These are phyloP conservation scores for Xylaria sp. DNA, from an alignment of 2,329 filamentous ascomycete genomes.

Conservation along the genomic window DNA sequence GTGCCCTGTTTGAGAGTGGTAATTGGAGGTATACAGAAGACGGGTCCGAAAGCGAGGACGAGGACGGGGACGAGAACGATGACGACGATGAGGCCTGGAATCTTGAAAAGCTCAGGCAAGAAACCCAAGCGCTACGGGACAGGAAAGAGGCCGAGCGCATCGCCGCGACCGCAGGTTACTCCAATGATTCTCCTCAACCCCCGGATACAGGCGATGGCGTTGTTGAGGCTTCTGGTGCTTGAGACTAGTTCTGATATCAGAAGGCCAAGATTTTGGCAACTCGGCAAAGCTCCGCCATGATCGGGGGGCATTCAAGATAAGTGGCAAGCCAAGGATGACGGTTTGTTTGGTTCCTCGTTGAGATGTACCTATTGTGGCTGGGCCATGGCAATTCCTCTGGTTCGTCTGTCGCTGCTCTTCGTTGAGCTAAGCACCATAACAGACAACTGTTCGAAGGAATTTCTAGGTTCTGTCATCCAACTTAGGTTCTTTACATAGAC, in stretches of 20 bases:
- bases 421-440: constrained; percentile 22
- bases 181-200: constrained; percentile 39
- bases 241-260: constrained; percentile 4
- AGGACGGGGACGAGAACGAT: constrained; percentile 48
- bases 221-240: constrained; percentile 20
- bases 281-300: constrained; percentile 5
- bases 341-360: constrained; percentile 5
- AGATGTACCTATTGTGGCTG: constrained; percentile 9
- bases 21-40: constrained; percentile 78
- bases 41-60: constrained; percentile 63
- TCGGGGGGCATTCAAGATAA: constrained; percentile 12
- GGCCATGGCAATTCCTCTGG: constrained; percentile 7
- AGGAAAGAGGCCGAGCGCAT: constrained; percentile 78
- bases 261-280: constrained; percentile 6
- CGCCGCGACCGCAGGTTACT: constrained; percentile 41
- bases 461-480: constrained; percentile 13
- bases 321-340: constrained; percentile 16
- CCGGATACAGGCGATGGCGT: constrained; percentile 44
- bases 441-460: constrained; percentile 11
- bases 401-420: constrained; percentile 22
- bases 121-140: constrained; percentile 77
- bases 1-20: constrained; percentile 94
- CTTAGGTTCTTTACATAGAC: constrained; percentile 20
- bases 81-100: constrained; percentile 68
- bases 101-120: constrained; percentile 76